phyloP scores from a whole-genome alignment of 1,284 basidiomycete species.

The Xerocomus amazonicus region DNA sequence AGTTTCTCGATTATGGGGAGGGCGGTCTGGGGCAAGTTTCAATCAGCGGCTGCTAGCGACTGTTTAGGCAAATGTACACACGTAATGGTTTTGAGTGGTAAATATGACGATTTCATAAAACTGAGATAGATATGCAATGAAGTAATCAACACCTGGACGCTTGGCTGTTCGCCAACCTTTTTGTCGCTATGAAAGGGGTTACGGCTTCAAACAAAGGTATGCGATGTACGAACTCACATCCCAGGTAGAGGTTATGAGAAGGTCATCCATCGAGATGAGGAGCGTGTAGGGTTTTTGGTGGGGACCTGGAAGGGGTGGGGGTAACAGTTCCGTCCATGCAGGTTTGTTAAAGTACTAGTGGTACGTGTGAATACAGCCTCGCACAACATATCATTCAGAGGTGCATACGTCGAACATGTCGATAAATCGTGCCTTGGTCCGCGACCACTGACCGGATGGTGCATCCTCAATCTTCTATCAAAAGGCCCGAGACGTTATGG shows the following conservation, averaged over 20 bases:
- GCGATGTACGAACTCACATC: constrained; percentile 60
- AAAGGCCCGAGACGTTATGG: neutral
- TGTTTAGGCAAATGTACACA: constrained; percentile 39
- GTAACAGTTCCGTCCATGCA: constrained; percentile 87
- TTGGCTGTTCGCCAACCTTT: constrained; percentile 91
- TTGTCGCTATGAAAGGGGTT: constrained; percentile 53
- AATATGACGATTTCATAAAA: constrained; percentile 99
- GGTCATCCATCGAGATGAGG: constrained; percentile 87
- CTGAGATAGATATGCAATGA: constrained; percentile 93
- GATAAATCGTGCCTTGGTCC: constrained; percentile 56
- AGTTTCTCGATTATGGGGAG: constrained; percentile 90
- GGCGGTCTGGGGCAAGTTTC: constrained; percentile 62
- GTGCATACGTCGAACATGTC: constrained; percentile 62
- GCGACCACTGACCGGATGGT: constrained; percentile 56
- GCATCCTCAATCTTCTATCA: constrained; percentile 53
- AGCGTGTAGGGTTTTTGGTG: constrained; percentile 92
- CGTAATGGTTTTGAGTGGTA: constrained; percentile 88
- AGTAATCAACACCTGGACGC: constrained; percentile 96
- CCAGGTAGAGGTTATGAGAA: constrained; percentile 91
- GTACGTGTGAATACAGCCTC: neutral
- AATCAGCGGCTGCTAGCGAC: neutral
- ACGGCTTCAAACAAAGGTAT: neutral
- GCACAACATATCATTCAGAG: neutral
- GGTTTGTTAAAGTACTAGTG: constrained; percentile 89
- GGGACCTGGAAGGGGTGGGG: constrained; percentile 80